A percentile compares a stretch with the other conserved stretches of the same genome.
Evolutionary conservation across 768 basidiomycete species (phyloP).

Genomic region (Kwoniella bestiolae): DNA sequence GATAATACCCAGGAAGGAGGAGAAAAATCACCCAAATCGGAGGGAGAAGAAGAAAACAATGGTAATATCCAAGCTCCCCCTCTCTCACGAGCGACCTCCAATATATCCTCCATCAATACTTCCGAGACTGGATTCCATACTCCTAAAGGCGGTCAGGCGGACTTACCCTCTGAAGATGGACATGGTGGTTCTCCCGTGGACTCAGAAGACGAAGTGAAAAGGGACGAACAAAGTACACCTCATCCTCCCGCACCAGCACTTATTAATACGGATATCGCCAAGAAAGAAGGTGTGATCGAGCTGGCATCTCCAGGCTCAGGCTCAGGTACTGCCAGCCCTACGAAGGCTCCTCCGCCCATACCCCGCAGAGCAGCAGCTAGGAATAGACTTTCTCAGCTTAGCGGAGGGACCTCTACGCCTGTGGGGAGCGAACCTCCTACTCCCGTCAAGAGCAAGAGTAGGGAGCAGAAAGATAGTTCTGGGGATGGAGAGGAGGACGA

Average conservation of each 20-base stretch:
- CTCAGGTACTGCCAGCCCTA: background rate
- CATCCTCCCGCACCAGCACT: background rate
- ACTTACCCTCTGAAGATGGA: conserved; percentile 23
- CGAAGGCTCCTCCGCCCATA: conserved; percentile 34
- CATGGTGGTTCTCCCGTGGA: background rate
- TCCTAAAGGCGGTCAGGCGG: conserved; percentile 32
- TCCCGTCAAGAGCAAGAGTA: background rate
- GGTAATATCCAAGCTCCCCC: background rate
- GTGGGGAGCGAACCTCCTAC: conserved; percentile 1
- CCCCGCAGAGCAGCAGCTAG: conserved; percentile 38
- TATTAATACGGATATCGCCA: background rate
- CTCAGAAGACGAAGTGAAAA: background rate
- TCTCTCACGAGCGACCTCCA: conserved; percentile 15
- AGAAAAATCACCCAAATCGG: background rate
- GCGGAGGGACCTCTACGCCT: background rate
- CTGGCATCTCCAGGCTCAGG: conserved; percentile 12
- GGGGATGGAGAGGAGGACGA: conserved; percentile 10
- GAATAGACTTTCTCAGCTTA: conserved; percentile 21
- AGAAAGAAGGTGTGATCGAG: background rate
- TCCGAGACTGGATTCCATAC: conserved; percentile 41
- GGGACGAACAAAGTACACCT: conserved; percentile 15
- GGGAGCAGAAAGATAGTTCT: background rate
- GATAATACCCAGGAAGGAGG: background rate
- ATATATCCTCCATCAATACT: conserved; percentile 20
- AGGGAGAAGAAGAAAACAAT: background rate